Evolutionary conservation across 2,329 filamentous ascomycete species (phyloP).

Genomic region (Colletotrichum acutatum): DNA sequence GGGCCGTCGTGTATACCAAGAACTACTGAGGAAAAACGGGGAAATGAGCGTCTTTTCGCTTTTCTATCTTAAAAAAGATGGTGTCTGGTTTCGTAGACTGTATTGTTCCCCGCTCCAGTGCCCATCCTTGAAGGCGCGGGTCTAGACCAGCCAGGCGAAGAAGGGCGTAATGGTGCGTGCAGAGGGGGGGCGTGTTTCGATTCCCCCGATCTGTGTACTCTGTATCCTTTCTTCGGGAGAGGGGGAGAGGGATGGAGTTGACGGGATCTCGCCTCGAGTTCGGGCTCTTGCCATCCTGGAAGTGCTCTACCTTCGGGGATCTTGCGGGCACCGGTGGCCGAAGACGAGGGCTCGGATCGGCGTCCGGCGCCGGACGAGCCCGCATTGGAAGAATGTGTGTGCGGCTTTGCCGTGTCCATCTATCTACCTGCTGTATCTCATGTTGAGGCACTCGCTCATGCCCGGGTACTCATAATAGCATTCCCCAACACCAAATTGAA

Average conservation of each 20-base stretch:
- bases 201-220: background rate
- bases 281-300: background rate
- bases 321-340: slow-evolving; percentile 2
- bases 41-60: background rate
- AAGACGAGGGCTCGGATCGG: background rate
- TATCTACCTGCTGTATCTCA: background rate
- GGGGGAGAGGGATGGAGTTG: background rate
- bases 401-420: background rate
- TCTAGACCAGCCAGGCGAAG: background rate
- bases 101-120: background rate
- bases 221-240: background rate
- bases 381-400: background rate
- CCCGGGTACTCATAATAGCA: background rate
- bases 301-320: background rate
- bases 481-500: background rate
- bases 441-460: background rate
- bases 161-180: background rate
- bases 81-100: background rate
- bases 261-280: background rate
- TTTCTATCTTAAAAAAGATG: background rate
- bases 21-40: background rate
- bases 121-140: background rate
- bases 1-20: slow-evolving; percentile 25
- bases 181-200: background rate
- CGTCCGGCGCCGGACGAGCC: background rate